Percentiles rank a stretch among this genome's conserved stretches.
Conservation (phyloP, 345 rosid genomes). For the Erodium maritimum region DNA sequence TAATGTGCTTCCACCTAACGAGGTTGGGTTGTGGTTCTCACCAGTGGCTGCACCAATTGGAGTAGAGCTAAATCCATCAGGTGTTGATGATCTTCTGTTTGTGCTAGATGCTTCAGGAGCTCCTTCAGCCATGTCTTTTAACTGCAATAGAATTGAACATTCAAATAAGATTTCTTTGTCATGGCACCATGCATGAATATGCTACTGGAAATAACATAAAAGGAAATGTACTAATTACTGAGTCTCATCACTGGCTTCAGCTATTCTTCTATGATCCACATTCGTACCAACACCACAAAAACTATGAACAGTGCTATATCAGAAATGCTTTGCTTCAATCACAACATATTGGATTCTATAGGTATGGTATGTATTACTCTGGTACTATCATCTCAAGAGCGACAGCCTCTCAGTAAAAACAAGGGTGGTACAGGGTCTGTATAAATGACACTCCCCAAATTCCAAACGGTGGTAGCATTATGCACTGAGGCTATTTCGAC, state of each 20-base stretch:
- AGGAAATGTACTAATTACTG: neutral
- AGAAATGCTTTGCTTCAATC: neutral
- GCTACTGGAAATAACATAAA: neutral
- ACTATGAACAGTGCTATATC: neutral
- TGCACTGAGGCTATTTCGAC: no score
- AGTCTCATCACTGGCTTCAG: neutral
- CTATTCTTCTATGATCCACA: neutral
- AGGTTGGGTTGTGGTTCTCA: slow-evolving; percentile 2
- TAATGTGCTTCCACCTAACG: neutral
- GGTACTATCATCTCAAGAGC: no score
- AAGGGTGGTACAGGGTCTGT: neutral
- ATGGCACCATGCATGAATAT: neutral
- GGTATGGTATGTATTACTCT: no score
- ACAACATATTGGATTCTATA: neutral
- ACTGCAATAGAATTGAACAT: slow-evolving; percentile 19
- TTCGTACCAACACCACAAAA: neutral
- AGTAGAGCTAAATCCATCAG: neutral
- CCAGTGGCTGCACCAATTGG: neutral
- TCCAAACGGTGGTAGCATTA: no score
- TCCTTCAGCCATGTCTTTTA: slow-evolving; percentile 23
- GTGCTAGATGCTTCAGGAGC: slow-evolving; percentile 11
- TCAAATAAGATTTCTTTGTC: neutral
- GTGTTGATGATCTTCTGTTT: neutral
- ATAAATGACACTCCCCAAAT: neutral
- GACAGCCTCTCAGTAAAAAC: no score